phyloP scores from a whole-genome alignment of 306 rosid genomes.

The Argentina anserina region DNA sequence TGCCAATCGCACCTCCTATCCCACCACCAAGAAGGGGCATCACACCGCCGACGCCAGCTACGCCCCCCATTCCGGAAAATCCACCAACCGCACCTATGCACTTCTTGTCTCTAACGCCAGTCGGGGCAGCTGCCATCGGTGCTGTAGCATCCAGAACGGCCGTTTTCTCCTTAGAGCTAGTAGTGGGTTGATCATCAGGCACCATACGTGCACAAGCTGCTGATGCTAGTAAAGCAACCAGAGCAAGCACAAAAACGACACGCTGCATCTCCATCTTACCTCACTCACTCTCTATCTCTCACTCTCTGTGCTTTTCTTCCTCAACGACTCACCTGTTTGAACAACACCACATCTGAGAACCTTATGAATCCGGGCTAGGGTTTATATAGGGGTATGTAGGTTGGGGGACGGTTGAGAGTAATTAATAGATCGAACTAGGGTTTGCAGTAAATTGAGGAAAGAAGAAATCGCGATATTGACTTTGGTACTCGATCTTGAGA shows the following conservation, averaged over 20 bases:
- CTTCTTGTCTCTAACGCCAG: conserved; percentile 46
- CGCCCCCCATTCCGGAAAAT: conserved; percentile 31
- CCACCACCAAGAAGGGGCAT: conserved; percentile 35
- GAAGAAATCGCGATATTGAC: conserved; percentile 1
- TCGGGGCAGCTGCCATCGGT: conserved; percentile 29
- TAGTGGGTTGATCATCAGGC: conserved; percentile 23
- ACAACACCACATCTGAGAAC: conserved; percentile 1
- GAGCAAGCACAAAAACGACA: conserved; percentile 28
- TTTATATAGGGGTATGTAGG: conserved; percentile 23
- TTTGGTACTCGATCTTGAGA: conserved; percentile 34
- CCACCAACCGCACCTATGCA: conserved; percentile 63
- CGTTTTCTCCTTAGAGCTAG: conserved; percentile 11
- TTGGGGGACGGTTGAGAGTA: conserved; percentile 52
- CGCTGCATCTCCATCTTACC: conserved; percentile 31
- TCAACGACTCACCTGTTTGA: neutral
- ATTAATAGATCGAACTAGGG: conserved; percentile 36
- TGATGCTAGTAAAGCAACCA: conserved; percentile 24
- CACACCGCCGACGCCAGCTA: conserved; percentile 25
- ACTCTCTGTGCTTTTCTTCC: neutral
- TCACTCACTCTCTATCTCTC: neutral
- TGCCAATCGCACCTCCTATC: conserved; percentile 29
- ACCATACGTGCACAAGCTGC: conserved; percentile 37
- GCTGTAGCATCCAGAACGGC: conserved; percentile 35
- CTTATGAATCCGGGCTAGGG: conserved; percentile 8
- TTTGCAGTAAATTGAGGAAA: conserved; percentile 15